Percentiles rank a stretch among this genome's conserved stretches.
Conservation (phyloP, 2,329 filamentous ascomycete genomes). For the Phoma sp. region DNA sequence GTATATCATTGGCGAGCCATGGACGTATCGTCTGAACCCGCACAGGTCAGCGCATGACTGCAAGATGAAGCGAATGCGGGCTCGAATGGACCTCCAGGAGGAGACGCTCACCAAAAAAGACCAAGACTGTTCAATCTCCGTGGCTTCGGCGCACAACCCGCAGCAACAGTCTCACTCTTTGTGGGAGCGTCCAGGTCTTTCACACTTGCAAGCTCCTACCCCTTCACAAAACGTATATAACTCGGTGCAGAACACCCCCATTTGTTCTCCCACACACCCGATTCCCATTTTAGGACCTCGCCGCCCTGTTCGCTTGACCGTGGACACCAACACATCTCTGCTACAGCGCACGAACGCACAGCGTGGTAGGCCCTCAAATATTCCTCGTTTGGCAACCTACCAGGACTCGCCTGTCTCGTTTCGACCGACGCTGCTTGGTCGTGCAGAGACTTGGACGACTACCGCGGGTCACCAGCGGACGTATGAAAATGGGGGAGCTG, state of each 20-base stretch:
- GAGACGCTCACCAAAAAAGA: no score
- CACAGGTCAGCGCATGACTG: neutral
- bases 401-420: no score
- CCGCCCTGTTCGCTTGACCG: neutral
- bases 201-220: neutral
- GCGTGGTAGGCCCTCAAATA: neutral
- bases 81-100: no score
- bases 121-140: no score
- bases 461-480: no score
- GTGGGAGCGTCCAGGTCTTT: neutral
- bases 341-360: neutral
- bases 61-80: neutral
- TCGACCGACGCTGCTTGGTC: no score
- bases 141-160: no score
- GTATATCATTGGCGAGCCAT: neutral
- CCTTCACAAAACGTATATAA: neutral
- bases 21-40: neutral
- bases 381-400: neutral
- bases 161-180: no score
- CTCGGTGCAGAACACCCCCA: neutral
- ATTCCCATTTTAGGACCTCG: neutral
- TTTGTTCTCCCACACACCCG: neutral
- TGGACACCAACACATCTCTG: neutral
- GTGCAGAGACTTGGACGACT: no score
- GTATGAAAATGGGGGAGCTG: no score